Evolutionary conservation across 2,329 filamentous ascomycete genomes (phyloP).

Genomic region (Emericellopsis cladophorae): DNA sequence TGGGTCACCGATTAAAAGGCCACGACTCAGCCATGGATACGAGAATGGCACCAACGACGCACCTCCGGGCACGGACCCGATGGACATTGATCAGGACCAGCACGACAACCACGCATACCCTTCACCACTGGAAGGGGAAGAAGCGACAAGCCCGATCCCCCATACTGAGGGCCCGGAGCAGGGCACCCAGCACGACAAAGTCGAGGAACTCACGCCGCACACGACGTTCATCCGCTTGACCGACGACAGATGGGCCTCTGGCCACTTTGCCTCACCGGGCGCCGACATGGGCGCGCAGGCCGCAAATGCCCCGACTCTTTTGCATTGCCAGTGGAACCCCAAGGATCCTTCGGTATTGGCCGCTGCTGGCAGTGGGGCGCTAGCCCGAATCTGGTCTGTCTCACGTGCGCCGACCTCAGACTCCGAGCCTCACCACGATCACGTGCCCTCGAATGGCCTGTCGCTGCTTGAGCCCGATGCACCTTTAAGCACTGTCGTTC

Average conservation of each 20-base stretch:
- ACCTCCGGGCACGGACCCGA: constrained; percentile 34
- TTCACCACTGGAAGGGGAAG: constrained; percentile 48
- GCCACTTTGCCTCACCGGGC: not conserved
- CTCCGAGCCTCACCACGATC: constrained; percentile 24
- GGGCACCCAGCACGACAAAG: constrained; percentile 52
- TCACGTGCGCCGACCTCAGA: constrained; percentile 37
- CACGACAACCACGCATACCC: constrained; percentile 50
- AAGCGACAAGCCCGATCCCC: constrained; percentile 35
- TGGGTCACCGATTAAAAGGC: constrained; percentile 46
- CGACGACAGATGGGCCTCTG: constrained; percentile 17
- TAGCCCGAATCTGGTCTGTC: constrained; percentile 57
- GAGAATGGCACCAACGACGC: constrained; percentile 38
- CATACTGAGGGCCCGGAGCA: constrained; percentile 51
- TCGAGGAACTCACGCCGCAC: constrained; percentile 43
- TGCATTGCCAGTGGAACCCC: constrained; percentile 60
- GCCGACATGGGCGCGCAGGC: constrained; percentile 15
- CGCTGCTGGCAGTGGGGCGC: constrained; percentile 56
- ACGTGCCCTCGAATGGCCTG: constrained; percentile 22
- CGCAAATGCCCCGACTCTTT: constrained; percentile 46
- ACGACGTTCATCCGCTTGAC: constrained; percentile 49
- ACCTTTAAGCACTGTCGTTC: constrained; percentile 38
- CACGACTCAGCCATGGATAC: constrained; percentile 48
- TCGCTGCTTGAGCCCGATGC: constrained; percentile 39
- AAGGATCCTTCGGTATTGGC: constrained; percentile 51
- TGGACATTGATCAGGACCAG: constrained; percentile 43